These are phyloP conservation scores for Mariannaea elegans DNA, from an alignment of 2,329 filamentous ascomycete genomes.

Conservation along the genomic window DNA sequence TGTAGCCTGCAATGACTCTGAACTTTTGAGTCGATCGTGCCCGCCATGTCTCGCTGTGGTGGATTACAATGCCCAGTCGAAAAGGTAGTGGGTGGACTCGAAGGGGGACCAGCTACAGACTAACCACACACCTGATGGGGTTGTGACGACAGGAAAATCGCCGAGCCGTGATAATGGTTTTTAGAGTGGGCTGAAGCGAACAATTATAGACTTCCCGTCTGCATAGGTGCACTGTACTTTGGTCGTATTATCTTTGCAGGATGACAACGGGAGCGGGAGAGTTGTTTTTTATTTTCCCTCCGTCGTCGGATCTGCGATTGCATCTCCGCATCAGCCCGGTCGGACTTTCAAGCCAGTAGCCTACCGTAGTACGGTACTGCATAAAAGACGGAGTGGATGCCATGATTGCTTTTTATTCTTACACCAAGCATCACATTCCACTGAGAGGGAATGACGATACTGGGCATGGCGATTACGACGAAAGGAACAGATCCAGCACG, in stretches of 20 bases:
- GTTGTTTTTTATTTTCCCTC: conserved; percentile 3
- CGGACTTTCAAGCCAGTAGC: not conserved
- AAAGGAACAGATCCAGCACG: not conserved
- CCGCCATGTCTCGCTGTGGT: conserved; percentile 36
- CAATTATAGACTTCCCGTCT: conserved; percentile 11
- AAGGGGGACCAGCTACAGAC: not conserved
- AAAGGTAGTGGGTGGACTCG: conserved; percentile 3
- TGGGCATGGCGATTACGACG: not conserved
- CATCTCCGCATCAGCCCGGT: conserved; percentile 7
- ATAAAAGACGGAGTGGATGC: not conserved
- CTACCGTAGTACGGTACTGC: not conserved
- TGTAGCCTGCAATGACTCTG: conserved; percentile 23
- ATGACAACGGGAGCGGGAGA: not conserved
- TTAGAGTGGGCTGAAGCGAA: not conserved
- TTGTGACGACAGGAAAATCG: conserved; percentile 21
- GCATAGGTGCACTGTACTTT: conserved; percentile 9
- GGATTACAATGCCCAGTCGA: conserved; percentile 8
- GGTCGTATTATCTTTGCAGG: not conserved
- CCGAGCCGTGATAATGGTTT: conserved; percentile 30
- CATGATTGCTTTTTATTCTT: not conserved
- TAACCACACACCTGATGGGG: conserved; percentile 24
- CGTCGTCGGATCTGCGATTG: conserved; percentile 17
- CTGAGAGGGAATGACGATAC: not conserved
- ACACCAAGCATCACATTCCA: too few species aligned
- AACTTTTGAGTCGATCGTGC: conserved; percentile 30